Percentiles rank a stretch among this genome's conserved stretches.
phyloP scores from a whole-genome alignment of 2,329 filamentous ascomycete genomes.

The Paracoccidioides brasiliensis region DNA sequence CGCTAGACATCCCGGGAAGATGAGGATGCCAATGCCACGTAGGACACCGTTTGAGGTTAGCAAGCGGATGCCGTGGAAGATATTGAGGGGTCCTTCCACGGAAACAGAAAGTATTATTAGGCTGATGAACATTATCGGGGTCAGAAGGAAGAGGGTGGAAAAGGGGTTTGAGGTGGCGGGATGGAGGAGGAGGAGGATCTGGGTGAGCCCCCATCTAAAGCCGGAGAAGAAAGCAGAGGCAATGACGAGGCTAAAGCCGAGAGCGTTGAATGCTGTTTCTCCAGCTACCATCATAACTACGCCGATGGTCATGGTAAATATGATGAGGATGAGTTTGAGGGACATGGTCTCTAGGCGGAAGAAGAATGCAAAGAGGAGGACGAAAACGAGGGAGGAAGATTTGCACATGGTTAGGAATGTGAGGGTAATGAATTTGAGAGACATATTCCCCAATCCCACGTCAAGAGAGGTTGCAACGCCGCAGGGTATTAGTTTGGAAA shows the following conservation, averaged over 20 bases:
- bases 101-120: slow-evolving; percentile 70
- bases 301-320: slow-evolving; percentile 79
- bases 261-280: slow-evolving; percentile 74
- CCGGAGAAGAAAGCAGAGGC: slow-evolving; percentile 88
- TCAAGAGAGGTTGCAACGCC: slow-evolving; percentile 87
- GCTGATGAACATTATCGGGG: slow-evolving; percentile 85
- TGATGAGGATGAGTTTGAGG: slow-evolving; percentile 72
- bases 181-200: slow-evolving; percentile 86
- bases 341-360: slow-evolving; percentile 86
- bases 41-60: slow-evolving; percentile 53
- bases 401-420: slow-evolving; percentile 99
- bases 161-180: slow-evolving; percentile 94
- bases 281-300: slow-evolving; percentile 98
- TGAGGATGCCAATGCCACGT: slow-evolving; percentile 56
- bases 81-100: slow-evolving; percentile 62
- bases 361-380: slow-evolving; percentile 85
- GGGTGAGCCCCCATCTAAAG: slow-evolving; percentile 96
- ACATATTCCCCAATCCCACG: slow-evolving; percentile 91
- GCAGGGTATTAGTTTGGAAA: slow-evolving; percentile 83
- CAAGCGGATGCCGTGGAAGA: slow-evolving; percentile 51
- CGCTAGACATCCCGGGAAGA: slow-evolving; percentile 83
- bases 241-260: slow-evolving; percentile 87
- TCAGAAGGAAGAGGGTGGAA: slow-evolving; percentile 93
- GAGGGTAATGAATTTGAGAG: slow-evolving; percentile 86
- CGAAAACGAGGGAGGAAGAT: slow-evolving; percentile 88